A percentile compares a stretch with the other conserved stretches of the same genome.
Evolutionary conservation across 2,329 filamentous ascomycete genomes (phyloP).

Genomic region (Shiraia bambusicola): DNA sequence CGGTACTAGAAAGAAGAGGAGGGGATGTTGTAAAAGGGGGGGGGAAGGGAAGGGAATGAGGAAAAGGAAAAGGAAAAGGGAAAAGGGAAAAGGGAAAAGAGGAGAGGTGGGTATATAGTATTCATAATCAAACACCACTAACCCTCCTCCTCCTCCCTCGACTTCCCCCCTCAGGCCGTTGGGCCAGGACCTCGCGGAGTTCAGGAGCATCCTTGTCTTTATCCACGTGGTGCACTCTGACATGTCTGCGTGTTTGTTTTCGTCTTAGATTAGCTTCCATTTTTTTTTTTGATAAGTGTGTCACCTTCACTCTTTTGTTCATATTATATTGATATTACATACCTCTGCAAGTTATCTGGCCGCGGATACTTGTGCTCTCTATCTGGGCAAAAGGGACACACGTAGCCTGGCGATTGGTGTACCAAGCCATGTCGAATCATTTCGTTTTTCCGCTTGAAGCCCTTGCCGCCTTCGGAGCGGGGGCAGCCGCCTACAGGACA

Average conservation of each 20-base stretch:
- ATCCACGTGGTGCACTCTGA: conserved; percentile 86
- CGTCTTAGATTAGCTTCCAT: no score
- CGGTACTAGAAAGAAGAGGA: no score
- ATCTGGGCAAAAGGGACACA: conserved; percentile 94
- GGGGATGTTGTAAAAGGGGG: no score
- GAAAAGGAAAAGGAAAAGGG: no score
- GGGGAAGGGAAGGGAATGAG: no score
- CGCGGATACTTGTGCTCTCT: conserved; percentile 92
- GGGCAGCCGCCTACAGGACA: conserved; percentile 61
- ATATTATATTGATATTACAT: conserved; percentile 37
- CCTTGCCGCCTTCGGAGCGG: conserved; percentile 62
- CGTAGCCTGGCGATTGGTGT: conserved; percentile 90
- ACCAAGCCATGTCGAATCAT: conserved; percentile 82
- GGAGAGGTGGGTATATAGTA: no score
- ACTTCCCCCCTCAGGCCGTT: conserved; percentile 79
- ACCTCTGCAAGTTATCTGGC: conserved; percentile 95
- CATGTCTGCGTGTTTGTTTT: conserved; percentile 82
- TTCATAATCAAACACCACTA: conserved; percentile 7
- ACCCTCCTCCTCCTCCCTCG: conserved; percentile 75
- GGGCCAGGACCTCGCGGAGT: conserved; percentile 80
- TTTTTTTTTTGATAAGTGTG: no score
- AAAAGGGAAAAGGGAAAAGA: no score
- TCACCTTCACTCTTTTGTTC: no score
- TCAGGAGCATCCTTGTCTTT: conserved; percentile 83
- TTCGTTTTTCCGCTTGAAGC: conserved; percentile 70